Evolutionary conservation across 176 grass and related monocot species (phyloP).

Genomic region (Zoysia pacifica): DNA sequence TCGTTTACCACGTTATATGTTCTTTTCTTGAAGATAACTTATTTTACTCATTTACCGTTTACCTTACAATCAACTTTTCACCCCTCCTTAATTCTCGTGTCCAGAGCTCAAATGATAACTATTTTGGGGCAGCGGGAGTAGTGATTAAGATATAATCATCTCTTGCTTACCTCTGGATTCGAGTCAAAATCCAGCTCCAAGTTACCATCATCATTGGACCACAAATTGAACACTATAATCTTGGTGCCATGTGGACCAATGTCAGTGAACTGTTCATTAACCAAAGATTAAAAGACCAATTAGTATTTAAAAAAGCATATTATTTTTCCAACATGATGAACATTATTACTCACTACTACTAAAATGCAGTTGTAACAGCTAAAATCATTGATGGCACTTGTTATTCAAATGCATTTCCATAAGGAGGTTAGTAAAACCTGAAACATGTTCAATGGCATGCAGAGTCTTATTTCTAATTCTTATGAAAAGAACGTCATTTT

Average conservation of each 20-base stretch:
- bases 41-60: too few species aligned
- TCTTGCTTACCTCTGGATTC: slow-evolving; percentile 45
- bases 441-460: too few species aligned
- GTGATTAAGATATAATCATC: neutral
- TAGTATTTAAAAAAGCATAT: neutral
- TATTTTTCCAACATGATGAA: neutral
- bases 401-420: neutral
- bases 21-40: too few species aligned
- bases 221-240: slow-evolving; percentile 83
- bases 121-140: too few species aligned
- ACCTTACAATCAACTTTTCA: too few species aligned
- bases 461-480: too few species aligned
- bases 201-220: slow-evolving; percentile 64
- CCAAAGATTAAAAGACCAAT: slow-evolving; percentile 35
- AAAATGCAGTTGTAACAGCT: neutral
- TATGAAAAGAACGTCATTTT: too few species aligned
- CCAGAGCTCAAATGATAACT: too few species aligned
- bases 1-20: too few species aligned
- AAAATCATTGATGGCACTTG: neutral
- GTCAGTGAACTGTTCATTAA: slow-evolving; percentile 61
- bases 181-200: slow-evolving; percentile 78
- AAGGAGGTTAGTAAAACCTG: neutral
- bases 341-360: neutral
- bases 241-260: slow-evolving; percentile 83
- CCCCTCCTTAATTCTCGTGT: too few species aligned